These are phyloP conservation scores for Colletotrichum spinosum DNA, from an alignment of 2,329 filamentous ascomycete species.

Conservation along the genomic window DNA sequence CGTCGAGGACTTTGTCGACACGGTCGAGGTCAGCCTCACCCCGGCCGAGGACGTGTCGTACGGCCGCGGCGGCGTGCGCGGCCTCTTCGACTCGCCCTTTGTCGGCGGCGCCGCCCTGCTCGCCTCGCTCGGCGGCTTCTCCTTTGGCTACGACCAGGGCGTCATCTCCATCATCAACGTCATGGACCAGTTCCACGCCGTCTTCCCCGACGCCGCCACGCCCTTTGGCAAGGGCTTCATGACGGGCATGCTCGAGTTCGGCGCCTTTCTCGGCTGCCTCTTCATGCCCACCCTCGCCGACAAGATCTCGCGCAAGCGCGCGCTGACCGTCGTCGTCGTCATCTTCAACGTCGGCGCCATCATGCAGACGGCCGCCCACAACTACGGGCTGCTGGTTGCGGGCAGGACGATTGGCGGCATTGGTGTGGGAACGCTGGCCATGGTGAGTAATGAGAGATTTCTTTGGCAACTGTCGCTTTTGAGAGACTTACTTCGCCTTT, in stretches of 20 bases:
- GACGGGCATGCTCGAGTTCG: conserved; percentile 57
- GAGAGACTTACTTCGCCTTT: neutral
- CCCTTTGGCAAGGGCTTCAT: conserved; percentile 44
- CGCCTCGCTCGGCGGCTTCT: conserved; percentile 50
- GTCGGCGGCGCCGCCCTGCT: conserved; percentile 44
- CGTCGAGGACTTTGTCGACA: conserved; percentile 30
- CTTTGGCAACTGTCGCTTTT: neutral
- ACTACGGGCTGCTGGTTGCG: conserved; percentile 44
- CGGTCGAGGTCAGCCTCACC: conserved; percentile 25
- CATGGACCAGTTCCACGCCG: conserved; percentile 57
- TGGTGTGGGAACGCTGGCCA: conserved; percentile 46
- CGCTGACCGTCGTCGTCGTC: conserved; percentile 50
- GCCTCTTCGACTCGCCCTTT: conserved; percentile 31
- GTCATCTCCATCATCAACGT: conserved; percentile 56
- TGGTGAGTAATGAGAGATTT: conserved; percentile 31
- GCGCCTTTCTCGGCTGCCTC: conserved; percentile 52
- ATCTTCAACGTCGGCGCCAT: conserved; percentile 57
- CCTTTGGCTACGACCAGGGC: conserved; percentile 51
- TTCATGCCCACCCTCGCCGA: conserved; percentile 53
- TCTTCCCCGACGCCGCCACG: conserved; percentile 48
- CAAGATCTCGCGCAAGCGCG: conserved; percentile 55
- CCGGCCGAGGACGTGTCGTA: conserved; percentile 34
- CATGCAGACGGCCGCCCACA: conserved; percentile 47
- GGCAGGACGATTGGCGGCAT: conserved; percentile 46
- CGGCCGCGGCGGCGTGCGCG: conserved; percentile 28